A percentile compares a stretch with the other conserved stretches of the same genome.
Evolutionary conservation across 495 filamentous ascomycete genomes (phyloP).

Genomic region (Penicillium parvum): DNA sequence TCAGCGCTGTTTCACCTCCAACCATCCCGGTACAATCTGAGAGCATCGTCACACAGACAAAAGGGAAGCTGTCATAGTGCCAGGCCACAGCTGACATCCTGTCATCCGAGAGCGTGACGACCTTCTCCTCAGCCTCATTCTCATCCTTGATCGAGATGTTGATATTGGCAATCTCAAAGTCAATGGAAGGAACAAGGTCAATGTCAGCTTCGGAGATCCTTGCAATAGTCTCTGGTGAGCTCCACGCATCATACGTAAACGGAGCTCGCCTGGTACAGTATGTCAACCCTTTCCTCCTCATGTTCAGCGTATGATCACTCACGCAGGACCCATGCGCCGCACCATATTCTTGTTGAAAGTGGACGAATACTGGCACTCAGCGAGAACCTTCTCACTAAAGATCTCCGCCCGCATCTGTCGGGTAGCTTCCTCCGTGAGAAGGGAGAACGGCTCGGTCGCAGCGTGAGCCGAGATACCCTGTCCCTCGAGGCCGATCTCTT

Average conservation of each 20-base stretch:
- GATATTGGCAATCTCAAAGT: conserved; percentile 68
- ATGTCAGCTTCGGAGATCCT: conserved; percentile 66
- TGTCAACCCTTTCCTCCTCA: too few relatives aligned
- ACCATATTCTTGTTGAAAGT: conserved; percentile 60
- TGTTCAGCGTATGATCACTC: conserved; percentile 24
- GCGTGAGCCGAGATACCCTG: conserved; percentile 60
- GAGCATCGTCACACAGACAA: conserved; percentile 74
- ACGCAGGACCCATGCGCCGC: conserved; percentile 63
- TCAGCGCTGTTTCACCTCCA: conserved; percentile 67
- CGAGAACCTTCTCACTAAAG: conserved; percentile 53
- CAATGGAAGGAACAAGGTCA: conserved; percentile 61
- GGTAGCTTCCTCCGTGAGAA: conserved; percentile 62
- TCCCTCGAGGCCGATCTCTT: conserved; percentile 50
- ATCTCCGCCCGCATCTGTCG: conserved; percentile 61
- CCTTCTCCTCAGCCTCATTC: conserved; percentile 36
- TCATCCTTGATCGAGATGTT: conserved; percentile 59
- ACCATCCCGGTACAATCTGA: conserved; percentile 67
- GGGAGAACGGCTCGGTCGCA: conserved; percentile 63
- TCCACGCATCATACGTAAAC: conserved; percentile 69
- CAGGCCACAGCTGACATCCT: conserved; percentile 57
- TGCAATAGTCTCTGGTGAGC: conserved; percentile 54
- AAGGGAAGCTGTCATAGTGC: conserved; percentile 73
- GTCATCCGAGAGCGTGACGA: conserved; percentile 12
- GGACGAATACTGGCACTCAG: conserved; percentile 57
- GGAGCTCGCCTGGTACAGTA: conserved; percentile 47